These are phyloP conservation scores for Hyaloperonospora brassicae DNA, from an alignment of 352 stramenopile genomes.

Conservation along the genomic window DNA sequence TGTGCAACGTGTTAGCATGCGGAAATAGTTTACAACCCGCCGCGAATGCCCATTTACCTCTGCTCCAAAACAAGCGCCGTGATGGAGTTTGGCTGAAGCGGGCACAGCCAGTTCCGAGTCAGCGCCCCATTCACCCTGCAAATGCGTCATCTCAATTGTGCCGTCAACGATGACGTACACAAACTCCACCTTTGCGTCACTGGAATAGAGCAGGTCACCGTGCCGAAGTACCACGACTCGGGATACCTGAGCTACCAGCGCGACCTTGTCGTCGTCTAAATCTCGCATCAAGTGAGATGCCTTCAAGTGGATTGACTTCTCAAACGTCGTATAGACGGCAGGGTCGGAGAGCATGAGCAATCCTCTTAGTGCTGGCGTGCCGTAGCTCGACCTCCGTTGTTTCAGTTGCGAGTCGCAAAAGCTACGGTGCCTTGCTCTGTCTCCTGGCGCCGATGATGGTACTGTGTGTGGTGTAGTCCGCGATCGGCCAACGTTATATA, in stretches of 20 bases:
- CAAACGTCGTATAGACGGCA: constrained; percentile 66
- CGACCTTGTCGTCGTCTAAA: constrained; percentile 77
- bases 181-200: constrained; percentile 33
- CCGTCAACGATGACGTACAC: constrained; percentile 73
- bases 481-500: constrained; percentile 59
- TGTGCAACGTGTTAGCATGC: neutral
- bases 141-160: constrained; percentile 39
- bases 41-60: constrained; percentile 31
- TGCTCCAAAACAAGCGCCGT: constrained; percentile 77
- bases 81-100: constrained; percentile 41
- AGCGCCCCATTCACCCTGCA: neutral
- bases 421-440: constrained; percentile 32
- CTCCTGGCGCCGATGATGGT: constrained; percentile 25
- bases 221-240: constrained; percentile 55
- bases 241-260: constrained; percentile 61
- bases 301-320: constrained; percentile 83
- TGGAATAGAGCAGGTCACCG: constrained; percentile 44
- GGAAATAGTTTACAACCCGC: too few species aligned
- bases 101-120: constrained; percentile 8
- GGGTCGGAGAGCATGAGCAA: constrained; percentile 39
- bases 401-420: constrained; percentile 23
- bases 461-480: constrained; percentile 15
- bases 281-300: constrained; percentile 77
- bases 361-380: constrained; percentile 16
- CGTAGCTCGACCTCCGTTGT: constrained; percentile 22